These are phyloP conservation scores for Ogataea paraovalis DNA, from an alignment of 805 yeast genomes.

Conservation along the genomic window DNA sequence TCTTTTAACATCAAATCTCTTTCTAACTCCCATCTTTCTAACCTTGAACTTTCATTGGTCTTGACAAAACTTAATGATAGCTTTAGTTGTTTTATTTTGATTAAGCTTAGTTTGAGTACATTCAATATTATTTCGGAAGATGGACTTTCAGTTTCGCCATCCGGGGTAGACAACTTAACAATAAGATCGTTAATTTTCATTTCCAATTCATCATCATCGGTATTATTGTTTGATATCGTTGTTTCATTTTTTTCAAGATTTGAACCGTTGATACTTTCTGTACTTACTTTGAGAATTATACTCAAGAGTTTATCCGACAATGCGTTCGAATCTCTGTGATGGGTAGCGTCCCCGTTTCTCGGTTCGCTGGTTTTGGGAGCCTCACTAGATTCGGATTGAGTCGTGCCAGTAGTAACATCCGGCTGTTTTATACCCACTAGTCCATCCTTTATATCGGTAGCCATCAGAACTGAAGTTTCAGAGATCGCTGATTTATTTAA, in stretches of 20 bases:
- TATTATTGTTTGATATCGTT: constrained; percentile 9
- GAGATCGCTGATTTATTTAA: neutral
- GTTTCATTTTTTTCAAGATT: constrained; percentile 2
- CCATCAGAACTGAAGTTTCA: neutral
- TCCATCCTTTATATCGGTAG: neutral
- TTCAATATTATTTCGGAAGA: constrained; percentile 8
- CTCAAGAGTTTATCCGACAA: constrained; percentile 8
- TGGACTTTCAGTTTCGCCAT: neutral
- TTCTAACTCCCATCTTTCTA: constrained; percentile 22
- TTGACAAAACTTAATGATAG: constrained; percentile 15
- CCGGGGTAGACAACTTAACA: constrained; percentile 4
- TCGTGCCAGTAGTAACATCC: neutral
- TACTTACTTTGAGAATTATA: constrained; percentile 4
- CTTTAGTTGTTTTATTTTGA: constrained; percentile 17
- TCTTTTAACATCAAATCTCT: constrained; percentile 23
- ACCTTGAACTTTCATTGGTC: constrained; percentile 15
- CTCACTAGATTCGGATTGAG: neutral
- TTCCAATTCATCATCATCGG: constrained; percentile 29
- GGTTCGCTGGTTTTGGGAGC: neutral
- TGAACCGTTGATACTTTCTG: constrained; percentile 9
- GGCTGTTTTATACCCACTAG: neutral
- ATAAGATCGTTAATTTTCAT: constrained; percentile 11
- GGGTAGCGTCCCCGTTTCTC: neutral
- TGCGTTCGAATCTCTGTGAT: neutral
- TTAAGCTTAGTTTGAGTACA: constrained; percentile 14